Evolutionary conservation across 1,284 basidiomycete species (phyloP).

Genomic region (Pascua guehoae): DNA sequence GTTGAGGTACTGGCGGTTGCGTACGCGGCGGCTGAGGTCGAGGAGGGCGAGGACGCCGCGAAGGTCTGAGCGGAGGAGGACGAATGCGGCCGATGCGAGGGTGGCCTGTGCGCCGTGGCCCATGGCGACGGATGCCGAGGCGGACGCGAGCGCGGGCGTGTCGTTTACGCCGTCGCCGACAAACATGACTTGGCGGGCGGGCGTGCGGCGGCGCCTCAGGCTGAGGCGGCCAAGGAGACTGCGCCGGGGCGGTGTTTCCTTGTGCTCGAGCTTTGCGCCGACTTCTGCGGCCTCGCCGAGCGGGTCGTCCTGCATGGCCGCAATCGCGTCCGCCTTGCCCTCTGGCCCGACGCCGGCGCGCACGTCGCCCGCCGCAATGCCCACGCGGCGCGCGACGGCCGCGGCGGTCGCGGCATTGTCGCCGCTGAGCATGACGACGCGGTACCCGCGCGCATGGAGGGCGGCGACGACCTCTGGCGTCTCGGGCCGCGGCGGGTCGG

Average conservation of each 20-base stretch:
- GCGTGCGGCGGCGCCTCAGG: conserved; percentile 27
- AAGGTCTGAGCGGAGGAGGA: conserved; percentile 92
- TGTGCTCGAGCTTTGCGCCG: neutral
- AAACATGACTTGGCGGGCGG: conserved; percentile 86
- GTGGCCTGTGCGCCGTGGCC: conserved; percentile 96
- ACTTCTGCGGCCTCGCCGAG: neutral
- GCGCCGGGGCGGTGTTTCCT: neutral
- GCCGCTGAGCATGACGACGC: conserved; percentile 86
- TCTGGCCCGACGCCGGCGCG: conserved; percentile 88
- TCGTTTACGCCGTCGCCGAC: conserved; percentile 99
- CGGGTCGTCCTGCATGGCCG: conserved; percentile 6
- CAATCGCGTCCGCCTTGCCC: conserved; percentile 64
- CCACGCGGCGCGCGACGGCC: conserved; percentile 80
- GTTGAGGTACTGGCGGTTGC: conserved; percentile 77
- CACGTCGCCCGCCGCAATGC: conserved; percentile 71
- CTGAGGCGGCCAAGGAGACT: no score
- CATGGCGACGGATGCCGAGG: conserved; percentile 91
- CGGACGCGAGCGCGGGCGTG: conserved; percentile 90
- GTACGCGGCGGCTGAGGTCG: conserved; percentile 82
- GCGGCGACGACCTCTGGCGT: conserved; percentile 74
- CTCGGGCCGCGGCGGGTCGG: conserved; percentile 77
- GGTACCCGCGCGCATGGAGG: conserved; percentile 77
- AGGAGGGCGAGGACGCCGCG: conserved; percentile 94
- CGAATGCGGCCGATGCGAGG: conserved; percentile 94
- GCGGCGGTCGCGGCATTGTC: conserved; percentile 76